phyloP scores from a whole-genome alignment of 139 green algal genomes.

The Haematococcus lacustris region DNA sequence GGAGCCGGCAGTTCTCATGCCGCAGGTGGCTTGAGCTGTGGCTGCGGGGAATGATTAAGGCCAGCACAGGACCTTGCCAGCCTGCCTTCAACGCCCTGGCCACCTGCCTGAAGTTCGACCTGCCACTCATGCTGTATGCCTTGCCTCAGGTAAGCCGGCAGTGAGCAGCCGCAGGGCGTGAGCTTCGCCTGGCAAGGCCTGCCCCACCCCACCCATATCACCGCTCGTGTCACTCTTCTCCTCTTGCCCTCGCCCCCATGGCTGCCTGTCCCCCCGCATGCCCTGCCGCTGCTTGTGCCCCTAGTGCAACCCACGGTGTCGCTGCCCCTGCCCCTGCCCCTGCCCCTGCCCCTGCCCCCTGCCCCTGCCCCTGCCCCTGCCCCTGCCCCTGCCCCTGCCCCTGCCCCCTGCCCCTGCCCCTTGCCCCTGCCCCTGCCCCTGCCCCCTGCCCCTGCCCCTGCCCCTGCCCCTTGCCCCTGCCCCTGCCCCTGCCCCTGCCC shows the following conservation, averaged over 20 bases:
- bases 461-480: too few species aligned
- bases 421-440: too few species aligned
- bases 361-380: too few species aligned
- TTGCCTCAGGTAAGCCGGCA: slow-evolving; percentile 59
- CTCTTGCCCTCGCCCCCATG: background rate
- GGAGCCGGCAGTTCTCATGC: too few species aligned
- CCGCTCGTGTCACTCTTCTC: background rate
- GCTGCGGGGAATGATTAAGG: slow-evolving; percentile 52
- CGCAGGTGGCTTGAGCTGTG: slow-evolving; percentile 69
- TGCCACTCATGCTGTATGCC: slow-evolving; percentile 71
- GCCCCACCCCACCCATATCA: background rate
- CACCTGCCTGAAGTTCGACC: slow-evolving; percentile 61
- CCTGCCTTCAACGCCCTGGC: slow-evolving; percentile 54
- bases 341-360: too few species aligned
- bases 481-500: too few species aligned
- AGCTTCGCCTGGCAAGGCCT: background rate
- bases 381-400: too few species aligned
- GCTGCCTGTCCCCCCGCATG: background rate
- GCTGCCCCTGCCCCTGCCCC: too few species aligned
- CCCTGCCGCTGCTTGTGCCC: background rate
- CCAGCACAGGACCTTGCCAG: slow-evolving; percentile 17
- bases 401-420: too few species aligned
- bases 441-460: too few species aligned
- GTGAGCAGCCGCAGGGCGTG: background rate
- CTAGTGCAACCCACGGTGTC: background rate